A percentile compares a stretch with the other conserved stretches of the same genome.
Evolutionary conservation across 805 yeast species (phyloP).

Genomic region (Ogataea zsoltii): DNA sequence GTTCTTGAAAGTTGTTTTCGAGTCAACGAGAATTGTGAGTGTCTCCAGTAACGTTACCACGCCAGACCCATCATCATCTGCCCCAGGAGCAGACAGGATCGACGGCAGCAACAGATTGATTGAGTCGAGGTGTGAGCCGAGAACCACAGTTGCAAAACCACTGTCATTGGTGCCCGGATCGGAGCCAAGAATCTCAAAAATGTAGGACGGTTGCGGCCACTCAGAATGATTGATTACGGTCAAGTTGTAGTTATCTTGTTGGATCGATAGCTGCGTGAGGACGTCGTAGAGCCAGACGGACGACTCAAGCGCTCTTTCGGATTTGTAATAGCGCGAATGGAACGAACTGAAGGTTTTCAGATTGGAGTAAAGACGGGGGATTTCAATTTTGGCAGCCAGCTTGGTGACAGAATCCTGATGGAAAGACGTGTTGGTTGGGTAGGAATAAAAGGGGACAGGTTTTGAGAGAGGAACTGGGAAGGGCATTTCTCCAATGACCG

Average conservation of each 20-base stretch:
- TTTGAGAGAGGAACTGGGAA: conserved; percentile 6
- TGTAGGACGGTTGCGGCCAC: conserved; percentile 24
- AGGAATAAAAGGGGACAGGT: conserved; percentile 38
- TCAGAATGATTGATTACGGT: conserved; percentile 15
- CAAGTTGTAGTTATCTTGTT: conserved; percentile 14
- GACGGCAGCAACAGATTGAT: conserved; percentile 71
- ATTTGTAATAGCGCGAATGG: conserved; percentile 77
- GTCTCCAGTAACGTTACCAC: conserved; percentile 77
- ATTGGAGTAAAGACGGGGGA: conserved; percentile 10
- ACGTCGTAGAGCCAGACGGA: conserved; percentile 65
- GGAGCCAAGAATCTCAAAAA: conserved; percentile 14
- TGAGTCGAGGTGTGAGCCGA: conserved; percentile 89
- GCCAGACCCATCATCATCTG: conserved; percentile 93
- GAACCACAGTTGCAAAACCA: conserved; percentile 49
- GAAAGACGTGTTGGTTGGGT: conserved; percentile 48
- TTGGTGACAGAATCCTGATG: conserved; percentile 40
- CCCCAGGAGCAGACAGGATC: conserved; percentile 83
- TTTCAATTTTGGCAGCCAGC: conserved; percentile 11
- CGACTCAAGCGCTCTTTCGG: conserved; percentile 65
- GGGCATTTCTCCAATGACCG: background rate
- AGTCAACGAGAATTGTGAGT: conserved; percentile 29
- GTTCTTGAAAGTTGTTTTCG: conserved; percentile 41
- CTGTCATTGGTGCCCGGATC: background rate
- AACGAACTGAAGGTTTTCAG: conserved; percentile 19
- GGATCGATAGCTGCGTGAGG: conserved; percentile 5